Base-by-base conservation (phyloP, 139 green algal genomes). In the Tetratostichococcus sp. region DNA sequence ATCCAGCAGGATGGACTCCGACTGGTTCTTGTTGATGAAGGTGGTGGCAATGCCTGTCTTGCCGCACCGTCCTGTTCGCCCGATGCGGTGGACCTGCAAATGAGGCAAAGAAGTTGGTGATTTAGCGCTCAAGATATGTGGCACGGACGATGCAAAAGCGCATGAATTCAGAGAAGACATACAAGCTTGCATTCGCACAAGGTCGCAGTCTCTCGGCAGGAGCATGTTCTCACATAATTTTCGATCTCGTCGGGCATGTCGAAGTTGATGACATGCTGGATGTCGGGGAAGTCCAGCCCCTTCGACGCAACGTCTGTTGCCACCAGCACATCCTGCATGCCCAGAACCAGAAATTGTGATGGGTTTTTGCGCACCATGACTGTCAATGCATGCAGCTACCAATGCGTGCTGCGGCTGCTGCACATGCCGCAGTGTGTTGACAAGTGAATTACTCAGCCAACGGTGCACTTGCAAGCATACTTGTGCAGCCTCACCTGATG, bases 201-300 rank as follows among this genome's bases (percentile, higher is more conserved):
- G 21, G n/a, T n/a, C n/a, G n/a, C n/a, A 26, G 28, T 42, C 17
- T 22, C 28, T 23, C 28, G n/a, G n/a, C n/a, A n/a, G n/a, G n/a
- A n/a, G n/a, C n/a, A 93, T 28, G 88, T 42, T 80, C 99, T 96
- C 68, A 99, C 96, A 80, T 99, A 98, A 82, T 99, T 98, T 77
- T 99, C 96, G 69, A 99, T 98, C 81, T 99, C 96, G 42, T 91
- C 84, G 1, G 96, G 96, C 96, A 99, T 98, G 90, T 99, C 96
- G 79, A 93, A 99, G 82, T 99, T 99, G 85, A 99, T 90, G 5
- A 99, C 96, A 76, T 99, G 96, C 87, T 97, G 89, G 76, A 98
- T 97, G 74, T 94, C 84, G 1, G 93, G 85, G 79, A 95, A 95
- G 82, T 95, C 90, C 65, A 95, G 84, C 2, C 92, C 91, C 86